Percentiles rank a stretch among this genome's conserved stretches.
phyloP scores from a whole-genome alignment of 2,329 filamentous ascomycete genomes.

The Trichoderma koningii region DNA sequence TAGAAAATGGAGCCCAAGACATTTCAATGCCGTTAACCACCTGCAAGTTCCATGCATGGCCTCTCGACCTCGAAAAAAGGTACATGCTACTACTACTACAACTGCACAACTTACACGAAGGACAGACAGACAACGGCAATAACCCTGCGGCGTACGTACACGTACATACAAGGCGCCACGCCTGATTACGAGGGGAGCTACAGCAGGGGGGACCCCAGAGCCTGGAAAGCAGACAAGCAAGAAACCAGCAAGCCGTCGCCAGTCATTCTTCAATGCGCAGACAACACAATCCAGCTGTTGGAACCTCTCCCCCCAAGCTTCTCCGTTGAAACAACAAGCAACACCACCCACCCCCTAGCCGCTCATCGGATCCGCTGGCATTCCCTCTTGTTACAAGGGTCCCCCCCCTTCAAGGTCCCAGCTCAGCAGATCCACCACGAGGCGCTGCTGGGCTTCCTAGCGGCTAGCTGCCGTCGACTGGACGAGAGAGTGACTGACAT shows the following conservation, averaged over 20 bases:
- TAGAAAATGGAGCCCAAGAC: slow-evolving; percentile 1
- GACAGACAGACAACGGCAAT: too few relatives aligned
- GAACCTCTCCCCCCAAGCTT: too few relatives aligned
- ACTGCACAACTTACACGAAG: too few relatives aligned
- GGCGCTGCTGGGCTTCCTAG: slow-evolving; percentile 13
- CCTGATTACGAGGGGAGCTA: slow-evolving; percentile 15
- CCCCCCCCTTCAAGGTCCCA: background rate
- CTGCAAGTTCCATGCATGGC: background rate
- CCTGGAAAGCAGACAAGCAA: too few relatives aligned
- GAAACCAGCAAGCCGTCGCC: too few relatives aligned
- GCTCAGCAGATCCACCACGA: slow-evolving; percentile 21
- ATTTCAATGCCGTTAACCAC: background rate
- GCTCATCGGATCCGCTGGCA: slow-evolving; percentile 19
- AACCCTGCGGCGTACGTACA: too few relatives aligned
- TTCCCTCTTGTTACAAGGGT: background rate
- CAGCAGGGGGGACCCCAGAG: background rate
- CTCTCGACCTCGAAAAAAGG: too few relatives aligned
- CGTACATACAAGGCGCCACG: slow-evolving; percentile 6
- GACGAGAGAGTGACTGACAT: slow-evolving; percentile 18
- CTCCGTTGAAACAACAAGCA: too few relatives aligned
- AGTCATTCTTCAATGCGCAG: too few relatives aligned
- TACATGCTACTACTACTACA: too few relatives aligned
- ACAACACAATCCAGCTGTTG: too few relatives aligned
- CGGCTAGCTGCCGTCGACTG: slow-evolving; percentile 23
- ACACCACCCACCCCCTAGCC: background rate